Percentiles rank a stretch among this genome's conserved stretches.
phyloP scores from a whole-genome alignment of 108 stramenopile genomes.

The Stephanodiscus minutulus region DNA sequence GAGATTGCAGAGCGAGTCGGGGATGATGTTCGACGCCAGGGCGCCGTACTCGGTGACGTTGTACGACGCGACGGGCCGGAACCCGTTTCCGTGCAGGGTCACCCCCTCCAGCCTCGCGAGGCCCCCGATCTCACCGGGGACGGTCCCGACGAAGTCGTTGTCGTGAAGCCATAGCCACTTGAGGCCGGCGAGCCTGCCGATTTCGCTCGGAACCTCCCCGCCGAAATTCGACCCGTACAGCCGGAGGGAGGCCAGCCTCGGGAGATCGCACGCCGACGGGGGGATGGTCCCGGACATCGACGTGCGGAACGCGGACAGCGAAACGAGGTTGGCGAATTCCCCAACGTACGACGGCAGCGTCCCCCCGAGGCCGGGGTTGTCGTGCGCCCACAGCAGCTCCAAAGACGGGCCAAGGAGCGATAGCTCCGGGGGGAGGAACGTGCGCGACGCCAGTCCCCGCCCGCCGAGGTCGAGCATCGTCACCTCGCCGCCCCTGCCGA shows the following conservation, averaged over 20 bases:
- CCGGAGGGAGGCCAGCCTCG: constrained; percentile 29
- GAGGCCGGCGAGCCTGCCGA: constrained; percentile 21
- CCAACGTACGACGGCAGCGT: constrained; percentile 36
- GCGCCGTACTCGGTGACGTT: background rate
- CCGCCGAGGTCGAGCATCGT: constrained; percentile 38
- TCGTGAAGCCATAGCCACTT: constrained; percentile 53
- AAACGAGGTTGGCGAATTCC: constrained; percentile 20
- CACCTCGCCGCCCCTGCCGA: constrained; percentile 17
- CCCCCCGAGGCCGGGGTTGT: constrained; percentile 23
- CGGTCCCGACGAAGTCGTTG: constrained; percentile 34
- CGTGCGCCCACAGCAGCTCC: constrained; percentile 42
- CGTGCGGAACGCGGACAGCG: constrained; percentile 27
- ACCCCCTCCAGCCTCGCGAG: constrained; percentile 37
- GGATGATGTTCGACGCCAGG: constrained; percentile 19
- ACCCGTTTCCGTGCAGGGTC: constrained; percentile 44
- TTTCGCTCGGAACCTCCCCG: constrained; percentile 26
- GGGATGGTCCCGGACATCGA: constrained; percentile 26
- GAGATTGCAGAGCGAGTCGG: constrained; percentile 13
- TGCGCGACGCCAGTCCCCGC: constrained; percentile 2
- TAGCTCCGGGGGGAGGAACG: constrained; percentile 33
- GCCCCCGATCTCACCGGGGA: constrained; percentile 21
- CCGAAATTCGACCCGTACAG: constrained; percentile 37
- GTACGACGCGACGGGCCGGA: background rate
- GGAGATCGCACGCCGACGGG: constrained; percentile 16
- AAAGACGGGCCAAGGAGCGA: constrained; percentile 25